A percentile compares a stretch with the other conserved stretches of the same genome.
phyloP scores from a whole-genome alignment of 2,329 filamentous ascomycete genomes.

The Ophiocordyceps polyrhachis-furcata region DNA sequence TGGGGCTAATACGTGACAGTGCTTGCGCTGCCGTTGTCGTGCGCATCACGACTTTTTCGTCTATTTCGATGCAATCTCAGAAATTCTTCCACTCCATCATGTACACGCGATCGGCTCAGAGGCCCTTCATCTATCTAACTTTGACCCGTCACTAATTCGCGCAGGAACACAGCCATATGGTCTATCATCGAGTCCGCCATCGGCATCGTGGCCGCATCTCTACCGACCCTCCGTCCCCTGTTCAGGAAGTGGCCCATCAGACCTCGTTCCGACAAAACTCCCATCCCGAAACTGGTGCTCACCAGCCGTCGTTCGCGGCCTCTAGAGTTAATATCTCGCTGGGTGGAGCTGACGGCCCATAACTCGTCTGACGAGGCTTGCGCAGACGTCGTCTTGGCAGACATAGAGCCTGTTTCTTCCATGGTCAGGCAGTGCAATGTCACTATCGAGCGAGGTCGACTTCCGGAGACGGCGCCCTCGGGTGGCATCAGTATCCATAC shows the following conservation, averaged over 20 bases:
- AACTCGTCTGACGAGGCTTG: not conserved
- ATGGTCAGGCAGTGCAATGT: not conserved
- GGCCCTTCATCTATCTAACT: not conserved
- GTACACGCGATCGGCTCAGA: not conserved
- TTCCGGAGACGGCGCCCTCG: not conserved
- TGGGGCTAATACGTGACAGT: not conserved
- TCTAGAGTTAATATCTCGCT: not conserved
- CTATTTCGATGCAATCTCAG: not conserved
- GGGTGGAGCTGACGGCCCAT: conserved; percentile 1
- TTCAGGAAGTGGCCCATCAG: not conserved
- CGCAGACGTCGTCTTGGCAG: not conserved
- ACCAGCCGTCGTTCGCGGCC: not conserved
- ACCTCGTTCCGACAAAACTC: not conserved
- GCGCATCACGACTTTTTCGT: conserved; percentile 1
- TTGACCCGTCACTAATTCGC: not conserved
- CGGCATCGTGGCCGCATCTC: conserved; percentile 2
- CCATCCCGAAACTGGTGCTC: not conserved
- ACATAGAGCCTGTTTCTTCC: not conserved
- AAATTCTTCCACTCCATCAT: conserved; percentile 1
- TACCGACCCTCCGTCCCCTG: conserved; percentile 3
- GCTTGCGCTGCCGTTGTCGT: conserved; percentile 1
- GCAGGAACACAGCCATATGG: conserved; percentile 2
- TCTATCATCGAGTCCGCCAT: conserved; percentile 2
- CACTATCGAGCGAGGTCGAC: not conserved
- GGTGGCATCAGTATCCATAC: conserved; percentile 1